Base-by-base conservation (phyloP, 1,139 yeast genomes). In the Candida sojae region DNA sequence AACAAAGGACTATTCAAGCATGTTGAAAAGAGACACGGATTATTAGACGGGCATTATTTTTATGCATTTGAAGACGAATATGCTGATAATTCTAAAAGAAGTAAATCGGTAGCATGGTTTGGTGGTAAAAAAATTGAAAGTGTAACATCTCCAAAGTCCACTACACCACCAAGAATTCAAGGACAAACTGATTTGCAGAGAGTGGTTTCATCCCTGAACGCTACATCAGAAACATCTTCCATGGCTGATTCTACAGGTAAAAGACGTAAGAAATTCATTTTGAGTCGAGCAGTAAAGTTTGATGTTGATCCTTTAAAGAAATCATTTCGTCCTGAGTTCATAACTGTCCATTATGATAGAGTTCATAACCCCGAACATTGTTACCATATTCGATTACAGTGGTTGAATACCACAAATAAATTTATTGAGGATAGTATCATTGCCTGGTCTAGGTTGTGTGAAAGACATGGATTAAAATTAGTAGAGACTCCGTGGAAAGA, bases 401-500 rank as follows among this genome's bases (percentile, higher is more conserved):
- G 99, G 99, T 71, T 93, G 35, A 89, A 88, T 51, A 85, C 96
- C 0, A 90, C 98, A 0, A 88, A 96, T 0, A 88, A 86, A 60
- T 77, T 93, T 44, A 85, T 95, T 49, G 99, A 95, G 57, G 97
- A 93, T 57, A 75, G 90, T n/a, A 79, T 95, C 30, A 84, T 79
- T 38, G 81, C 82, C 45, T 86, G 97, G 88, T 81, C 91, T 0
- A 77, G 97, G 49, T 72, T 86, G 40, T 90, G 96, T 58, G 96
- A 89, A 53, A 68, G 95, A 46, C 91, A 89, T 62, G 99, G 98
- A 0, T 73, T 92, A 55, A 82, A 82, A 49, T 70, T 95, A 46
- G 96, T 90, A n/a, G 98, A 93, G 60, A 84, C 93, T 0, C 98
- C 98, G 0, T 88, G 96, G 85, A 84, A 82, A 49, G 98, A 92